A percentile compares a stretch with the other conserved stretches of the same genome.
These are phyloP conservation scores for Ganoderma lingzhi DNA, from an alignment of 1,284 basidiomycete genomes.

Conservation along the genomic window DNA sequence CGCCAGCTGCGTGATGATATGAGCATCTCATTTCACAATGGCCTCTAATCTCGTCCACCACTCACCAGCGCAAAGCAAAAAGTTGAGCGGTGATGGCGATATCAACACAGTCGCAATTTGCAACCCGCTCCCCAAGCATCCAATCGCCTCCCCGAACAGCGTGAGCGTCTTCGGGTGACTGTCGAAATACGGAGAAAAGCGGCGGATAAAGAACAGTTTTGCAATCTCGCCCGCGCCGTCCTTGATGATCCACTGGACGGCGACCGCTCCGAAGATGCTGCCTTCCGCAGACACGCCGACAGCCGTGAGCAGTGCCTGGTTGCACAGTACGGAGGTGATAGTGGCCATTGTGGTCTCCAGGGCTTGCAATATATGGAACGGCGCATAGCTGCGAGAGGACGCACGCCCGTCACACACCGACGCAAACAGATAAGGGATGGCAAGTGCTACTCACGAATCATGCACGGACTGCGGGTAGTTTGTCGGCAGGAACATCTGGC, in stretches of 20 bases:
- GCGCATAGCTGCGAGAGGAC: constrained; percentile 33
- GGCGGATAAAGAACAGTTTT: constrained; percentile 44
- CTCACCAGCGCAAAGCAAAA: constrained; percentile 42
- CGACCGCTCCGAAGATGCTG: constrained; percentile 44
- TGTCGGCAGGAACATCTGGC: constrained; percentile 44
- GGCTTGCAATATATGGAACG: constrained; percentile 43
- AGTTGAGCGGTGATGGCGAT: constrained; percentile 37
- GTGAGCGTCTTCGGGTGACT: constrained; percentile 45
- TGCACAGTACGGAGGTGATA: constrained; percentile 43
- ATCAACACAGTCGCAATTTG: constrained; percentile 42
- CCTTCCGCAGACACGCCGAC: constrained; percentile 44
- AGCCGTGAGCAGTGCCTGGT: constrained; percentile 42
- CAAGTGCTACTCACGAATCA: constrained; percentile 38
- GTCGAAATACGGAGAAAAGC: constrained; percentile 43
- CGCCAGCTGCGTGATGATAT: constrained; percentile 35
- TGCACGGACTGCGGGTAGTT: constrained; percentile 45
- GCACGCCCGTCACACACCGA: not conserved
- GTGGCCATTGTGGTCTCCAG: constrained; percentile 40
- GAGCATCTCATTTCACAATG: not conserved
- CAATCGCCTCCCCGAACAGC: constrained; percentile 37
- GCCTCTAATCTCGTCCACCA: not conserved
- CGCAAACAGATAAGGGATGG: not conserved
- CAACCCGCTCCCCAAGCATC: constrained; percentile 39
- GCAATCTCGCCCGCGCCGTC: constrained; percentile 44
- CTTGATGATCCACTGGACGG: constrained; percentile 46